phyloP scores from a whole-genome alignment of 176 grass and related monocot genomes.

The Phoenix roebelenii region DNA sequence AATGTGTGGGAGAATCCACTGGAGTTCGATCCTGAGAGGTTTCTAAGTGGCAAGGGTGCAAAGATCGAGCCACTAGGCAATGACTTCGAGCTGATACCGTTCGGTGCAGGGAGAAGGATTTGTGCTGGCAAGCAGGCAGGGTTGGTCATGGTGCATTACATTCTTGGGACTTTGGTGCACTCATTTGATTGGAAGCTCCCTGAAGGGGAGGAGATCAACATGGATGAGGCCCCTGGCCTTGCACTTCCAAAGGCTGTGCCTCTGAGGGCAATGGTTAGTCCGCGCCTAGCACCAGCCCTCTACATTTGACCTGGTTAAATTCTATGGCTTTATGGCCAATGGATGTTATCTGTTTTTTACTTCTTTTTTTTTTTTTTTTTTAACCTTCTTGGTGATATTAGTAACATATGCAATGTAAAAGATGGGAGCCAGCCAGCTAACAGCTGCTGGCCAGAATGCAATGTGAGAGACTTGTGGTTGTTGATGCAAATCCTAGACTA shows the following conservation, averaged over 20 bases:
- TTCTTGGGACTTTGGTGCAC: neutral
- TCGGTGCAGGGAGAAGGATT: slow-evolving; percentile 7
- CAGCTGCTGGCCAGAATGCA: too few relatives aligned
- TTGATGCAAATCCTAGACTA: too few relatives aligned
- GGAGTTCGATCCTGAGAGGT: slow-evolving; percentile 15
- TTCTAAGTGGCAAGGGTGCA: neutral
- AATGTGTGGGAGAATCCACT: slow-evolving; percentile 19
- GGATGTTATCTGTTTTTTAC: too few relatives aligned
- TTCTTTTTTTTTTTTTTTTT: too few relatives aligned
- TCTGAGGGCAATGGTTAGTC: neutral
- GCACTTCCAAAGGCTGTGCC: slow-evolving; percentile 1
- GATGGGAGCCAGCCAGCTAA: too few relatives aligned
- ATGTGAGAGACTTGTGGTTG: too few relatives aligned
- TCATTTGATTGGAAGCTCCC: neutral
- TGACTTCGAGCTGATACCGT: slow-evolving; percentile 15
- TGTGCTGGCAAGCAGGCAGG: neutral
- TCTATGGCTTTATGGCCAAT: too few relatives aligned
- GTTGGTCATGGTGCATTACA: neutral
- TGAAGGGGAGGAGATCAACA: neutral
- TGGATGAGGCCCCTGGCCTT: neutral
- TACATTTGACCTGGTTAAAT: too few relatives aligned
- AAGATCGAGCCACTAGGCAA: neutral
- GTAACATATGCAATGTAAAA: too few relatives aligned
- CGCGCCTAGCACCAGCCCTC: neutral
- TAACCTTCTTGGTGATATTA: too few relatives aligned